phyloP scores from a whole-genome alignment of 805 yeast genomes.

The Middelhovenomyces tepae region DNA sequence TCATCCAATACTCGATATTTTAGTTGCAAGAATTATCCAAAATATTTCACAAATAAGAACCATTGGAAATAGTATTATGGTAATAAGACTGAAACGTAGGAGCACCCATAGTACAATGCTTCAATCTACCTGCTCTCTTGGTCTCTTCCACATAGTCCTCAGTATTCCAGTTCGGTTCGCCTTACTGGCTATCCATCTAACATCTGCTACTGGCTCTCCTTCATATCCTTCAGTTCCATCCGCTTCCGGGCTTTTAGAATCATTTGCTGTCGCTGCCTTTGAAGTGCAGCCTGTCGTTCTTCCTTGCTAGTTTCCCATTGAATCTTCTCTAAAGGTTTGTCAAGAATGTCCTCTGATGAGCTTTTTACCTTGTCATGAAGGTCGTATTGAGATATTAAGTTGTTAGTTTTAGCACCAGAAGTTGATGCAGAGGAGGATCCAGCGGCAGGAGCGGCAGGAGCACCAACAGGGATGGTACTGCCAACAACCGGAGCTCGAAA shows the following conservation, averaged over 20 bases:
- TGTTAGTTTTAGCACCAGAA: constrained; percentile 8
- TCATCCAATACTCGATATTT: constrained; percentile 4
- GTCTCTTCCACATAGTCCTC: constrained; percentile 4
- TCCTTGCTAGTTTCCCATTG: constrained; percentile 37
- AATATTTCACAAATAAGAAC: constrained; percentile 1
- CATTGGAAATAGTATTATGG: constrained; percentile 2
- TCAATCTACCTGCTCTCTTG: background rate
- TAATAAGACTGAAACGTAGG: constrained; percentile 4
- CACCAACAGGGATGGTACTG: constrained; percentile 4
- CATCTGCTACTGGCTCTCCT: constrained; percentile 10
- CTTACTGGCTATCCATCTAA: no score
- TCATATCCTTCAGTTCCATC: constrained; percentile 25
- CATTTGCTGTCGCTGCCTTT: constrained; percentile 47
- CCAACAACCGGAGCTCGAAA: no score
- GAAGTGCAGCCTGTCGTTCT: constrained; percentile 36
- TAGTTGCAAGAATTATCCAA: constrained; percentile 5
- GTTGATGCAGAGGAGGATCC: constrained; percentile 8
- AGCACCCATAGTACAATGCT: constrained; percentile 3
- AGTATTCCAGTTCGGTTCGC: no score
- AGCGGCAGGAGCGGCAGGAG: constrained; percentile 8
- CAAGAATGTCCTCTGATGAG: constrained; percentile 1
- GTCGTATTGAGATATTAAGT: constrained; percentile 36
- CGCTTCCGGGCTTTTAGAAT: constrained; percentile 53
- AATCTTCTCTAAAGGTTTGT: constrained; percentile 11
- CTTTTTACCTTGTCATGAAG: constrained; percentile 24